phyloP scores from a whole-genome alignment of 1,284 basidiomycete species.

The Mycena citricolor region DNA sequence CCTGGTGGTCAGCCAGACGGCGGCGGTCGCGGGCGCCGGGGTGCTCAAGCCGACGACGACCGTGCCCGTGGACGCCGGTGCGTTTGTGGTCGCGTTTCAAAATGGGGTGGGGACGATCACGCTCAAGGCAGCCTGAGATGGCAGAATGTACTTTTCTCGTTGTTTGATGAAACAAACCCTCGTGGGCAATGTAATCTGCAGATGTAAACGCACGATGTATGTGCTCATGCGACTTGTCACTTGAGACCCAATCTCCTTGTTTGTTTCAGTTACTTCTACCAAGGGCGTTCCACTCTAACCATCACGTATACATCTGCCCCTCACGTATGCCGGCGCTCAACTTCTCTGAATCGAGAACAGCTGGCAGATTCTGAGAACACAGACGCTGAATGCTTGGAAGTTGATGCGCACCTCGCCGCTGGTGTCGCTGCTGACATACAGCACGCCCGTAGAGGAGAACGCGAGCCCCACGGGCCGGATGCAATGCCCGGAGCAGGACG shows the following conservation, averaged over 20 bases:
- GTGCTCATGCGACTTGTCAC: too few species aligned
- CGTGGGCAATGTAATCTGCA: too few species aligned
- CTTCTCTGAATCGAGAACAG: slow-evolving; percentile 11
- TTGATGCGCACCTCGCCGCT: slow-evolving; percentile 37
- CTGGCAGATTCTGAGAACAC: neutral
- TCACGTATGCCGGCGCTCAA: too few species aligned
- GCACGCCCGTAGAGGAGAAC: slow-evolving; percentile 31
- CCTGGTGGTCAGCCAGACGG: slow-evolving; percentile 48
- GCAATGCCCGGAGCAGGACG: slow-evolving; percentile 36
- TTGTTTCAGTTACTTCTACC: too few species aligned
- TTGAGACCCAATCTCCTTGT: too few species aligned
- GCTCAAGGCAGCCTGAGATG: slow-evolving; percentile 21
- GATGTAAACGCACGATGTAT: too few species aligned
- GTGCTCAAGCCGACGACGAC: slow-evolving; percentile 40
- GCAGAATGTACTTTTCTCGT: too few species aligned
- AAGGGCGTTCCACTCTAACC: too few species aligned
- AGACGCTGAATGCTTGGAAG: too few species aligned
- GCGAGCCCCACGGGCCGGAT: slow-evolving; percentile 41
- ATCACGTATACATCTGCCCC: too few species aligned
- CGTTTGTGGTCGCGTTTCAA: slow-evolving; percentile 46
- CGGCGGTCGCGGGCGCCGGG: slow-evolving; percentile 38
- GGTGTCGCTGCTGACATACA: slow-evolving; percentile 40
- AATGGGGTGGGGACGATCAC: slow-evolving; percentile 39
- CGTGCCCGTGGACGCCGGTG: slow-evolving; percentile 45
- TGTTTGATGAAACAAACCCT: too few species aligned